Percentiles rank a stretch among this genome's conserved stretches.
Evolutionary conservation across 2,329 filamentous ascomycete genomes (phyloP).

Genomic region (Pyrenochaeta sp.): DNA sequence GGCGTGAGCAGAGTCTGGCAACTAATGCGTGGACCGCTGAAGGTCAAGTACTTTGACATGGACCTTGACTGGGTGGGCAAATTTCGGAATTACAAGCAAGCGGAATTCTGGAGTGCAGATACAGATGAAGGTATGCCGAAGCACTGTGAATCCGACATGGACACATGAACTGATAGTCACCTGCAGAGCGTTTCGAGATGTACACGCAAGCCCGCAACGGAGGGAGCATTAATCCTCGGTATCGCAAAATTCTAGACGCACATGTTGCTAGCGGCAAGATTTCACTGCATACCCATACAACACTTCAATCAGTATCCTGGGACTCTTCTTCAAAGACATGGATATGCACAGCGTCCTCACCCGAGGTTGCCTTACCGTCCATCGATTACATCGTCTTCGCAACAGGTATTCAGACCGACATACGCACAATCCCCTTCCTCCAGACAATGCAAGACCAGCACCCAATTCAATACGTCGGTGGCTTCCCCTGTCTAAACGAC

Average conservation of each 20-base stretch:
- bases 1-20: conserved; percentile 75
- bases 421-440: conserved; percentile 68
- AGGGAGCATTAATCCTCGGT: conserved; percentile 77
- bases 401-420: conserved; percentile 73
- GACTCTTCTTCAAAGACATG: conserved; percentile 54
- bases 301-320: conserved; percentile 62
- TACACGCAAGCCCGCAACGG: conserved; percentile 73
- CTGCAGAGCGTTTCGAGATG: conserved; percentile 69
- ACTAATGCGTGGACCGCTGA: conserved; percentile 68
- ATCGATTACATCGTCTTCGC: conserved; percentile 79
- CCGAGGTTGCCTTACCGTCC: conserved; percentile 59
- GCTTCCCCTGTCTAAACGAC: conserved; percentile 76
- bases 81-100: conserved; percentile 79
- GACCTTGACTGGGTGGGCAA: conserved; percentile 82
- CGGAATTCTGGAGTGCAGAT: conserved; percentile 79
- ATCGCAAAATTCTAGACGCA: conserved; percentile 70
- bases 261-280: conserved; percentile 64
- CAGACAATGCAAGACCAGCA: conserved; percentile 65
- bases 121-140: conserved; percentile 63
- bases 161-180: background rate
- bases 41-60: conserved; percentile 81
- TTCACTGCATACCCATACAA: conserved; percentile 66
- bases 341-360: conserved; percentile 54
- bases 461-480: conserved; percentile 69
- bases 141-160: background rate